Percentiles rank a stretch among this genome's conserved stretches.
Conservation (phyloP, 495 filamentous ascomycete genomes). For the Barbatosphaeria neglecta region DNA sequence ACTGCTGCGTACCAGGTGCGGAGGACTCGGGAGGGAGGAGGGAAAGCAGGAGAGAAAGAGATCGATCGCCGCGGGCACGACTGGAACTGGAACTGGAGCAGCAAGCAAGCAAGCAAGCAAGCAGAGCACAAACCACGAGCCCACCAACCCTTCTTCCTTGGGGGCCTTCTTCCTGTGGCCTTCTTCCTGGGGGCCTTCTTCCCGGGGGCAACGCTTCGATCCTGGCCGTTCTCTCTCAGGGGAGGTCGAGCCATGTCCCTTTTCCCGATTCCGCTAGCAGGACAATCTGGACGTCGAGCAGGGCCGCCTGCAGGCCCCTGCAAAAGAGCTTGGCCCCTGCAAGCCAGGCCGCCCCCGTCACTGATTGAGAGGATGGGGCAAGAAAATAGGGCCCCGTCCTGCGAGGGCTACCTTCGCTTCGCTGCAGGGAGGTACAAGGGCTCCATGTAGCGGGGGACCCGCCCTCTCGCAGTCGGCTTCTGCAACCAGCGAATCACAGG, state of each 20-base stretch:
- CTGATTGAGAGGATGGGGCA: no score
- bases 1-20: background rate
- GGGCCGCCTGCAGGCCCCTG: constrained; percentile 20
- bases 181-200: no score
- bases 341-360: background rate
- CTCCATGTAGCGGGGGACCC: background rate
- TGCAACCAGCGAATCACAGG: background rate
- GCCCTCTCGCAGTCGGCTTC: background rate
- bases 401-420: background rate
- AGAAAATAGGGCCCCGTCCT: background rate
- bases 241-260: constrained; percentile 10
- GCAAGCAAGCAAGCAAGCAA: no score
- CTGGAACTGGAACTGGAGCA: no score
- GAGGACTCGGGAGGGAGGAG: background rate
- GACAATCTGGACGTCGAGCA: constrained; percentile 24
- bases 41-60: background rate
- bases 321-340: background rate
- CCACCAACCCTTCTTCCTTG: no score
- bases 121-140: no score
- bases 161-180: no score
- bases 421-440: constrained; percentile 1
- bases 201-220: no score
- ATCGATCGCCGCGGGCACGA: background rate
- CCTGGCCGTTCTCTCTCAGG: constrained; percentile 1
- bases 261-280: no score